These are phyloP conservation scores for Phytophthora sojae DNA, from an alignment of 352 stramenopile species.

Conservation along the genomic window DNA sequence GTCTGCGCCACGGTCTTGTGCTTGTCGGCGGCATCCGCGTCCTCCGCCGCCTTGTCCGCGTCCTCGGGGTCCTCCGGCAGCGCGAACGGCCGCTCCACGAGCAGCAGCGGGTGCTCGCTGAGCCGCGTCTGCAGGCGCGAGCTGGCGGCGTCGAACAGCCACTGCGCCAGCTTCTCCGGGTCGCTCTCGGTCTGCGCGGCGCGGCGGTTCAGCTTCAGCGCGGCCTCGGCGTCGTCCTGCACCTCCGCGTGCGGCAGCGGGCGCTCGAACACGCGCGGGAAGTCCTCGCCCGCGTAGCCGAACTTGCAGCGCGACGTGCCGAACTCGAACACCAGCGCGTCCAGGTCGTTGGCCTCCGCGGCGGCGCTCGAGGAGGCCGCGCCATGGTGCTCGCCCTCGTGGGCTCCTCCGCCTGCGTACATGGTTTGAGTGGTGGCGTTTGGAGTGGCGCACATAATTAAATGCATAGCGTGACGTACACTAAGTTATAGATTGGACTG, in stretches of 20 bases:
- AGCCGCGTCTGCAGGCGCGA: slow-evolving; percentile 58
- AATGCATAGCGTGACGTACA: background rate
- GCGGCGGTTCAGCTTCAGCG: slow-evolving; percentile 10
- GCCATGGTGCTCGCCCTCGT: slow-evolving; percentile 44
- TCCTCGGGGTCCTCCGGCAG: slow-evolving; percentile 48
- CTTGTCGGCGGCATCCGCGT: slow-evolving; percentile 28
- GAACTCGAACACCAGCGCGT: slow-evolving; percentile 85
- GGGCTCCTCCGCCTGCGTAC: slow-evolving; percentile 44
- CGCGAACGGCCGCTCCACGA: slow-evolving; percentile 73
- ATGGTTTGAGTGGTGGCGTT: slow-evolving; percentile 11
- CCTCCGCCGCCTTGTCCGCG: slow-evolving; percentile 21
- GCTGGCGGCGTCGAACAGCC: slow-evolving; percentile 68
- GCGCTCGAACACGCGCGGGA: slow-evolving; percentile 76
- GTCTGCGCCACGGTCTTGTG: slow-evolving; percentile 18
- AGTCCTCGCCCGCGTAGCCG: slow-evolving; percentile 90
- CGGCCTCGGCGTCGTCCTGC: slow-evolving; percentile 28
- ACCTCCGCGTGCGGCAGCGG: slow-evolving; percentile 30
- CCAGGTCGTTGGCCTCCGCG: slow-evolving; percentile 76
- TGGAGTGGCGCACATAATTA: too few relatives aligned
- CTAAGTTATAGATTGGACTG: background rate
- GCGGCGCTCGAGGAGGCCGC: slow-evolving; percentile 52
- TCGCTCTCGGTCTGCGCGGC: slow-evolving; percentile 67
- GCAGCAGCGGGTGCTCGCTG: slow-evolving; percentile 70
- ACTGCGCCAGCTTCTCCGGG: slow-evolving; percentile 67
- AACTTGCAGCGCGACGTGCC: slow-evolving; percentile 80